Percentiles rank a stretch among this genome's conserved stretches.
Evolutionary conservation across 768 basidiomycete genomes (phyloP).

Genomic region (Glaciozyma martinii): DNA sequence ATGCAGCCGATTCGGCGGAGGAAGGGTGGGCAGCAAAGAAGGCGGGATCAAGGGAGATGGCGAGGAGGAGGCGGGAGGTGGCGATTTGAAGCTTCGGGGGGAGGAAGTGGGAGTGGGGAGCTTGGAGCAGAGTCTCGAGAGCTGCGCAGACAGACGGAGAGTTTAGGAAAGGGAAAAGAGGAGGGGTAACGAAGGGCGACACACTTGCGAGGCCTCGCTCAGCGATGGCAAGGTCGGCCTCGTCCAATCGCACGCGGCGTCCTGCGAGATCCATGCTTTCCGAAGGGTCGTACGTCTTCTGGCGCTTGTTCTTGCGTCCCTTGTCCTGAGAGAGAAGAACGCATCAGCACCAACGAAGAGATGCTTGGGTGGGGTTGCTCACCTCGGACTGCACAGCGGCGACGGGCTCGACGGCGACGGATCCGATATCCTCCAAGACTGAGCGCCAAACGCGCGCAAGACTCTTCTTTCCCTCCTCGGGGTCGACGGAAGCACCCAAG

Average conservation of each 20-base stretch:
- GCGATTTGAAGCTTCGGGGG: constrained; percentile 22
- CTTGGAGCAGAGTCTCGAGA: constrained; percentile 23
- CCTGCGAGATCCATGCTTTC: constrained; percentile 17
- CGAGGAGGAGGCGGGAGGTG: constrained; percentile 28
- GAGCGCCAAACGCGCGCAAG: constrained; percentile 27
- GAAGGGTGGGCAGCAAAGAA: constrained; percentile 9
- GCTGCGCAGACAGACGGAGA: neutral
- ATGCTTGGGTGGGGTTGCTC: neutral
- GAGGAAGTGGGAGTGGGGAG: constrained; percentile 18
- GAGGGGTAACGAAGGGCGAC: neutral
- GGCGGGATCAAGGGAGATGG: constrained; percentile 23
- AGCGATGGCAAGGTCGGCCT: constrained; percentile 17
- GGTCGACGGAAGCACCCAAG: constrained; percentile 16
- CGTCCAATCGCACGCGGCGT: constrained; percentile 7
- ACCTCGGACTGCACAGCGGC: neutral
- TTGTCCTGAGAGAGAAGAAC: neutral
- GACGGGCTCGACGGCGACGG: constrained; percentile 24
- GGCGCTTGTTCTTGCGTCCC: constrained; percentile 25
- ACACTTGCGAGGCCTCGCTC: constrained; percentile 18
- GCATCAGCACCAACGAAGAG: too few species aligned
- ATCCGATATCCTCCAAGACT: constrained; percentile 25
- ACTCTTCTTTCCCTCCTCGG: constrained; percentile 22
- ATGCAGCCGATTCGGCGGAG: constrained; percentile 8
- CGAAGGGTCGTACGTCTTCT: constrained; percentile 23
- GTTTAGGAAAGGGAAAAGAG: too few species aligned